Conservation (phyloP, 345 rosid species). For the Eucalyptus sp. region DNA sequence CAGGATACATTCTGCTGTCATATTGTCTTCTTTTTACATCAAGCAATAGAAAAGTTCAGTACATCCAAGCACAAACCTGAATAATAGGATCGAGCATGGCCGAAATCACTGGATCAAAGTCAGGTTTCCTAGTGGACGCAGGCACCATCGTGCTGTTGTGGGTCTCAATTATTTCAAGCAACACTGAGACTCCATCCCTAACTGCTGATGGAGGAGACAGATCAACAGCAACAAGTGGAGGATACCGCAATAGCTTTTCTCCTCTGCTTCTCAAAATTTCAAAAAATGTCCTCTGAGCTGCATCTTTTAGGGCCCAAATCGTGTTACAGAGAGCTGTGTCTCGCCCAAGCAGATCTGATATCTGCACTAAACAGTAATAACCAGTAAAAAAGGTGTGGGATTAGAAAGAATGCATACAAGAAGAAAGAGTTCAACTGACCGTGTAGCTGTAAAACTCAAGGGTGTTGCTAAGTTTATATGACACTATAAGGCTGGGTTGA, state of each 20-base stretch:
- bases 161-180: slow-evolving; percentile 84
- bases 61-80: slow-evolving; percentile 36
- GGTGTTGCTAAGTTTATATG: slow-evolving; percentile 84
- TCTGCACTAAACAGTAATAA: slow-evolving; percentile 20
- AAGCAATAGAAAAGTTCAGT: background rate
- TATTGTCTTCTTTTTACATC: background rate
- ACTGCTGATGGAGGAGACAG: slow-evolving; percentile 95
- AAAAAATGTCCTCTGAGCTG: slow-evolving; percentile 88
- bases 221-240: slow-evolving; percentile 90
- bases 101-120: slow-evolving; percentile 73
- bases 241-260: slow-evolving; percentile 89
- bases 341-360: slow-evolving; percentile 82
- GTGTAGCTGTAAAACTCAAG: slow-evolving; percentile 92
- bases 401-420: background rate
- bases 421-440: slow-evolving; percentile 37
- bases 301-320: slow-evolving; percentile 79
- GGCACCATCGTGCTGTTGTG: slow-evolving; percentile 82
- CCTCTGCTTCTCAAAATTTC: slow-evolving; percentile 86
- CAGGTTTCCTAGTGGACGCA: slow-evolving; percentile 47
- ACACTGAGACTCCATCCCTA: slow-evolving; percentile 81
- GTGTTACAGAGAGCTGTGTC: slow-evolving; percentile 85
- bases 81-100: slow-evolving; percentile 90
- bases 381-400: background rate
- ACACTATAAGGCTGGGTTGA: slow-evolving; percentile 84
- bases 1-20: background rate